These are phyloP conservation scores for Neurospora sp. DNA, from an alignment of 495 filamentous ascomycete genomes.

Conservation along the genomic window DNA sequence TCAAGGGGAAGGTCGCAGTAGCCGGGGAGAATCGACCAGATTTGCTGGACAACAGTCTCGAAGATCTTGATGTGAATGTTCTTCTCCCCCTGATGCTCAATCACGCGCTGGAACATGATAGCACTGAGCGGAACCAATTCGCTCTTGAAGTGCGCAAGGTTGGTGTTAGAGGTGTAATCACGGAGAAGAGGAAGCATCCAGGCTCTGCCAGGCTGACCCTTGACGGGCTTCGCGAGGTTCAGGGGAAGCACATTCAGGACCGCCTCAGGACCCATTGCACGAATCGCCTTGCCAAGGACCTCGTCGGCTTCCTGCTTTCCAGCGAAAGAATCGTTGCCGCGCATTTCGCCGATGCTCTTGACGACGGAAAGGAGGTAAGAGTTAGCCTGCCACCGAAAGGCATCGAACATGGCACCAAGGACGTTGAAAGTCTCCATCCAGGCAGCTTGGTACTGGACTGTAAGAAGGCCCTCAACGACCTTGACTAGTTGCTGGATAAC, in stretches of 20 bases:
- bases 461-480: conserved; percentile 59
- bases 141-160: conserved; percentile 70
- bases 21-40: conserved; percentile 89
- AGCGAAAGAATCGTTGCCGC: conserved; percentile 78
- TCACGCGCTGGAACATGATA: conserved; percentile 75
- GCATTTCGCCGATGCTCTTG: conserved; percentile 73
- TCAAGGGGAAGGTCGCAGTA: conserved; percentile 90
- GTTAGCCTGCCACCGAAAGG: conserved; percentile 71
- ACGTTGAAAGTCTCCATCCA: conserved; percentile 96
- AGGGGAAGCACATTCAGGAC: conserved; percentile 74
- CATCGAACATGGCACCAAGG: conserved; percentile 74
- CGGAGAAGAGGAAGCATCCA: conserved; percentile 90
- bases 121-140: conserved; percentile 87
- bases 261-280: conserved; percentile 76
- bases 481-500: conserved; percentile 64
- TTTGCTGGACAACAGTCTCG: conserved; percentile 90
- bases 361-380: conserved; percentile 67
- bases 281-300: conserved; percentile 76
- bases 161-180: conserved; percentile 75
- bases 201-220: conserved; percentile 72
- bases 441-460: conserved; percentile 82
- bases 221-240: conserved; percentile 66
- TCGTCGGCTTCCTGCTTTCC: conserved; percentile 92
- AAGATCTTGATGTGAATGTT: conserved; percentile 94
- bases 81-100: conserved; percentile 72